Percentiles rank a stretch among this genome's conserved stretches.
Evolutionary conservation across 2,329 filamentous ascomycete genomes (phyloP).

Genomic region (Beauveria sp.): DNA sequence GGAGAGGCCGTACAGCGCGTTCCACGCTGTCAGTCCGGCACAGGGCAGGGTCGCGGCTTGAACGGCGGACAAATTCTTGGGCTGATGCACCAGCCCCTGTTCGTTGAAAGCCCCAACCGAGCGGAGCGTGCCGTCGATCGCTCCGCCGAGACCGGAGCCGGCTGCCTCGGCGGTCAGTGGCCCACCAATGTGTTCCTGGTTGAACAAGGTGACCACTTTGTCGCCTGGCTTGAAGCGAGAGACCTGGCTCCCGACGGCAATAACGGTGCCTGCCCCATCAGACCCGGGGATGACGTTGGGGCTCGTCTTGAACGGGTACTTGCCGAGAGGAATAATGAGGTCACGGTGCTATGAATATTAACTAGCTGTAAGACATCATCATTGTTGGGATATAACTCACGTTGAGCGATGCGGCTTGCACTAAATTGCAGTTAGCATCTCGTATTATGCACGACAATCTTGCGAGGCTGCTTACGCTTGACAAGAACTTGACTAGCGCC

Average conservation of each 20-base stretch:
- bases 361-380: too few species aligned
- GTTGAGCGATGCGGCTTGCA: too few species aligned
- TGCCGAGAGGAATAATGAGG: too few species aligned
- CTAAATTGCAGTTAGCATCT: too few species aligned
- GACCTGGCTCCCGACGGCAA: conserved; percentile 43
- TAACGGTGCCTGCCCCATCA: conserved; percentile 46
- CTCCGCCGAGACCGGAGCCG: conserved; percentile 53
- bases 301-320: too few species aligned
- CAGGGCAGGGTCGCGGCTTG: conserved; percentile 53
- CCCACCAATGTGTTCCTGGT: conserved; percentile 43
- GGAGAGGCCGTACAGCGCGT: conserved; percentile 52
- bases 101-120: conserved; percentile 62
- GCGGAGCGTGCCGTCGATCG: conserved; percentile 59
- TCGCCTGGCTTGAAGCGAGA: conserved; percentile 44
- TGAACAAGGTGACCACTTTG: conserved; percentile 54
- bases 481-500: too few species aligned
- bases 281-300: conserved; percentile 38
- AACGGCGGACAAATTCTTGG: conserved; percentile 42
- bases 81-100: conserved; percentile 58
- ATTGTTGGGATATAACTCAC: too few species aligned
- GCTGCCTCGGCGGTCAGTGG: conserved; percentile 26
- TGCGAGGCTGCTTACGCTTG: too few species aligned
- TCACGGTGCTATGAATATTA: too few species aligned
- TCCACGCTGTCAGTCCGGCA: conserved; percentile 58
- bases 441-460: too few species aligned